These are phyloP conservation scores for Chaetomiaceae sp. DNA, from an alignment of 2,329 filamentous ascomycete species.

Conservation along the genomic window DNA sequence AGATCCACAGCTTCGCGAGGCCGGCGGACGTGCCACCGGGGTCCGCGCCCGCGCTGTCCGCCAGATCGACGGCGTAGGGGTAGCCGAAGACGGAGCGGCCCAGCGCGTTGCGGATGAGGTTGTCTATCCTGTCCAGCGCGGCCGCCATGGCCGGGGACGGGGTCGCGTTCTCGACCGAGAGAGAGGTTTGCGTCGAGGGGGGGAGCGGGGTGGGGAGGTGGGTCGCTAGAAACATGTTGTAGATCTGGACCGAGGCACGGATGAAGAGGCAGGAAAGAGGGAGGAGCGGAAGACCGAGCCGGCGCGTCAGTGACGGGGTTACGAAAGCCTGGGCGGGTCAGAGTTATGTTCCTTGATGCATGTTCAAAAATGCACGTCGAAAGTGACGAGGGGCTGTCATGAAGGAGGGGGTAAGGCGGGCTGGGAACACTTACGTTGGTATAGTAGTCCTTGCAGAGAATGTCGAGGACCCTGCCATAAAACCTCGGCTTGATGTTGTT, in stretches of 20 bases:
- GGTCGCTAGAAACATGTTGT: slow-evolving; percentile 94
- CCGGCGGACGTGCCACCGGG: slow-evolving; percentile 28
- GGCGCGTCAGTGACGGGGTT: slow-evolving; percentile 81
- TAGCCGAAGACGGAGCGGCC: slow-evolving; percentile 67
- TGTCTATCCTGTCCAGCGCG: slow-evolving; percentile 73
- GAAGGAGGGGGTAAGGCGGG: not conserved
- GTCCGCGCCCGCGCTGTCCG: not conserved
- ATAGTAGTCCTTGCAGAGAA: slow-evolving; percentile 96
- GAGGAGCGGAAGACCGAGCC: slow-evolving; percentile 85
- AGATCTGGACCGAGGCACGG: slow-evolving; percentile 88
- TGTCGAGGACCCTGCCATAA: slow-evolving; percentile 85
- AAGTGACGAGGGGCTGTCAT: too few species aligned
- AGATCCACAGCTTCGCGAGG: slow-evolving; percentile 37
- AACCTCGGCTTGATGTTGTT: slow-evolving; percentile 92
- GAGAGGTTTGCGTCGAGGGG: slow-evolving; percentile 59
- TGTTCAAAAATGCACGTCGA: too few species aligned
- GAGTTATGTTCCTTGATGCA: too few species aligned
- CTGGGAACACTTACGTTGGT: slow-evolving; percentile 68
- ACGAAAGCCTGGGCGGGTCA: slow-evolving; percentile 64
- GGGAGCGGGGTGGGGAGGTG: slow-evolving; percentile 71
- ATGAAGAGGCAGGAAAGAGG: slow-evolving; percentile 94
- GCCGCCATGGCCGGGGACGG: slow-evolving; percentile 68
- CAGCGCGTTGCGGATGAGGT: slow-evolving; percentile 69
- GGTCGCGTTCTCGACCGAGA: slow-evolving; percentile 57
- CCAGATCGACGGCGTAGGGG: slow-evolving; percentile 34